Base-by-base conservation (phyloP, 75 land plant species). In the Cunninghamia lanceolata region DNA sequence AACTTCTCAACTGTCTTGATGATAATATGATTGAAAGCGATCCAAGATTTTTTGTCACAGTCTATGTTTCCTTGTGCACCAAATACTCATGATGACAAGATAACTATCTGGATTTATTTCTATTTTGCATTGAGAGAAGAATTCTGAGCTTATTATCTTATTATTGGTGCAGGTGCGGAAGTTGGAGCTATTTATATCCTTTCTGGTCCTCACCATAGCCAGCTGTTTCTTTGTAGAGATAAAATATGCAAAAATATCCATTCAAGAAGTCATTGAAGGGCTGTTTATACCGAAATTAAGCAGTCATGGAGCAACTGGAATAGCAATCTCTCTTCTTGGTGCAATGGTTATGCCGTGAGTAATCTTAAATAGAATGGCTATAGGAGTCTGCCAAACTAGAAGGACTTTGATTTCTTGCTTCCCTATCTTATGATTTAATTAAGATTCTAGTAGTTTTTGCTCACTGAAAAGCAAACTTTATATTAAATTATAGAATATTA, bases 271-370 rank as follows among this genome's bases (percentile, higher is more conserved):
- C 19, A 39, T 87, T 38, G 35, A 85, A 34, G 87, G 87, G 21
- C 87, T 87, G 21, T 85, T 87, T 25, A 63, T 87, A 35, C 87
- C 87, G 25, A 85, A 40, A 54, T 32, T 87, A 53, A 32, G 34
- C 7, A 88, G 87, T 11, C 39, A 53, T 39, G 87, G 87, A 39
- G 86, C 87, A 87, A 53, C 87, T 84, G 87, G 68, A 17, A 87
- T 87, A 84, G 87, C 87, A 28, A 90, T 90, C 50, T 91, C 92
- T 86, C 83, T 90, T 40, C 88, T 90, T 82, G 91, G 91, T 79
- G 91, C 91, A 25, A 90, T 87, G 35, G 87, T 87, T 75, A 90
- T 90, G 91, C 91, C 91, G 71, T 70, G 30, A 53, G 75, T 74
- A 30, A 34, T 86, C 32, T 46, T 13, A 66, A 75, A 39, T 73